Evolutionary conservation across 73 alveolate species (phyloP).

Genomic region (Stentor roeselii): DNA sequence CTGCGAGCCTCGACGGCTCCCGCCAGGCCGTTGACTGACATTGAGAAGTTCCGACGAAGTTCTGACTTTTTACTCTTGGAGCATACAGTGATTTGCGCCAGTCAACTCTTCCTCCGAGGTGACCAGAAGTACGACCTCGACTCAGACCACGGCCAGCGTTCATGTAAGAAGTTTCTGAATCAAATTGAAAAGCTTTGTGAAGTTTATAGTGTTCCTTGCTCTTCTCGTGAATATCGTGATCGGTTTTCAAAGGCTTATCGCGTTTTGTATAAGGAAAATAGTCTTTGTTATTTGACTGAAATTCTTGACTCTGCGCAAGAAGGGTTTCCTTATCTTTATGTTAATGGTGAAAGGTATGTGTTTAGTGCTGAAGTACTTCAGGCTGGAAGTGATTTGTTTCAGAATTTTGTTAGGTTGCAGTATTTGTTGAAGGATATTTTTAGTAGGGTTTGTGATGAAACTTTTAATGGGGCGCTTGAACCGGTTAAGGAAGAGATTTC

Average conservation of each 20-base stretch:
- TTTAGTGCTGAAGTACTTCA: conserved; percentile 89
- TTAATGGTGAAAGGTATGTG: conserved; percentile 92
- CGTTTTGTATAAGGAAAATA: conserved; percentile 84
- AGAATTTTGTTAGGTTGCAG: conserved; percentile 71
- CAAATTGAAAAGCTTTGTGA: conserved; percentile 76
- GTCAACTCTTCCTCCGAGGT: conserved; percentile 58
- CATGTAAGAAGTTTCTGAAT: conserved; percentile 76
- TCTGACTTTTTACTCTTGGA: conserved; percentile 72
- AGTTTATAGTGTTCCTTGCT: conserved; percentile 32
- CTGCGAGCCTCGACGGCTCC: conserved; percentile 84
- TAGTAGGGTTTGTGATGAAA: conserved; percentile 46
- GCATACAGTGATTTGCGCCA: conserved; percentile 63
- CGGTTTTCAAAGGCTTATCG: conserved; percentile 88
- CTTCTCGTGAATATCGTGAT: conserved; percentile 86
- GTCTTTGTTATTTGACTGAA: conserved; percentile 89
- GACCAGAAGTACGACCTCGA: conserved; percentile 86
- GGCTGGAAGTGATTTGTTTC: conserved; percentile 82
- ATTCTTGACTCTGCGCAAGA: conserved; percentile 97
- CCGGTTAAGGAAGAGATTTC: conserved; percentile 54
- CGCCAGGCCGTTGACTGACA: conserved; percentile 83
- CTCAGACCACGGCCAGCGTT: conserved; percentile 86
- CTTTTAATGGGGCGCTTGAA: conserved; percentile 39
- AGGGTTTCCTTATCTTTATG: conserved; percentile 91
- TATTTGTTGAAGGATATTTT: conserved; percentile 66
- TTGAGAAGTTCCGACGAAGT: conserved; percentile 67